Conservation (phyloP, 495 filamentous ascomycete species). For the Penicillium cinerascens region DNA sequence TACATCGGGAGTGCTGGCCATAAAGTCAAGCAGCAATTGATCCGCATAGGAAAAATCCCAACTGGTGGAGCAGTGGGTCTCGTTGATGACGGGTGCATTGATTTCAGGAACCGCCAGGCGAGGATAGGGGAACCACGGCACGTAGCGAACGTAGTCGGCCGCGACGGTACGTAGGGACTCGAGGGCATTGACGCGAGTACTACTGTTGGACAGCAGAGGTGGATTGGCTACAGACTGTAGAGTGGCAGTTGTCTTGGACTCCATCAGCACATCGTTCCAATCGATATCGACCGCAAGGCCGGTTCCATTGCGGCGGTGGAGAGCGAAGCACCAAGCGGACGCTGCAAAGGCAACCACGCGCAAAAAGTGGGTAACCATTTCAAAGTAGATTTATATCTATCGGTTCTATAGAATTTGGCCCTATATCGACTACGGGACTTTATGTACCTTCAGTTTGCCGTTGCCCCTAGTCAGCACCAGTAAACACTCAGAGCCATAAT, state of each 20-base stretch:
- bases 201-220: conserved; percentile 4
- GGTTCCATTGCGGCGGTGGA: neutral
- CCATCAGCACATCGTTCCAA: conserved; percentile 4
- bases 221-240: conserved; percentile 6
- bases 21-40: neutral
- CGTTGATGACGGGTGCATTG: neutral
- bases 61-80: neutral
- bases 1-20: neutral
- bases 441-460: too few relatives aligned
- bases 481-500: too few relatives aligned
- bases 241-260: conserved; percentile 8
- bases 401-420: too few relatives aligned
- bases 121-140: conserved; percentile 6
- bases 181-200: conserved; percentile 1
- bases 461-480: too few relatives aligned
- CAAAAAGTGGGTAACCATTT: neutral
- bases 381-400: neutral
- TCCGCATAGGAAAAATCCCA: neutral
- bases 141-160: conserved; percentile 3
- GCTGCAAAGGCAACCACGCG: neutral
- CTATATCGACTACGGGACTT: too few relatives aligned
- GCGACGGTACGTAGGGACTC: conserved; percentile 1
- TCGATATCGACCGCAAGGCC: neutral
- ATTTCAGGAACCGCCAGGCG: neutral
- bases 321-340: neutral